A percentile compares a stretch with the other conserved stretches of the same genome.
phyloP scores from a whole-genome alignment of 1,284 basidiomycete genomes.

The Moesziomyces antarcticus region DNA sequence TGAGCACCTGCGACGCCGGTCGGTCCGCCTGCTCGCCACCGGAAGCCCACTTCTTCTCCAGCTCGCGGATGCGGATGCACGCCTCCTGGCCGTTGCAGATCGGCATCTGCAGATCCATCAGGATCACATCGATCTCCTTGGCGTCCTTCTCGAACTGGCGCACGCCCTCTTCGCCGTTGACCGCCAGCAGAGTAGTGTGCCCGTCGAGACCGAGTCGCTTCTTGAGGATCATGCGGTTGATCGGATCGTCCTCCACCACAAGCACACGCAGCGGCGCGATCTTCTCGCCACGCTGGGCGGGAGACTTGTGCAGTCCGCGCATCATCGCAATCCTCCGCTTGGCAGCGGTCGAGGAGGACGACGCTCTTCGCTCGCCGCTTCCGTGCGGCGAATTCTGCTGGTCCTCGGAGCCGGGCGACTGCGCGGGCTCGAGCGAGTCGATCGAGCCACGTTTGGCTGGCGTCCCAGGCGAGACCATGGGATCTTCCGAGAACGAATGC shows the following conservation, averaged over 20 bases:
- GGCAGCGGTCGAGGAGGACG: slow-evolving; percentile 29
- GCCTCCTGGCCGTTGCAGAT: slow-evolving; percentile 82
- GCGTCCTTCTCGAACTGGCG: slow-evolving; percentile 75
- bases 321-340: slow-evolving; percentile 38
- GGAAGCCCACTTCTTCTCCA: slow-evolving; percentile 35
- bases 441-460: slow-evolving; percentile 6
- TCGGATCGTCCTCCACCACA: slow-evolving; percentile 74
- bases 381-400: slow-evolving; percentile 1
- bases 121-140: slow-evolving; percentile 76
- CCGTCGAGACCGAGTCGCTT: slow-evolving; percentile 78
- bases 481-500: slow-evolving; percentile 1
- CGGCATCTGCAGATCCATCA: slow-evolving; percentile 91
- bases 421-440: background rate
- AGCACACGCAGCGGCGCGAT: slow-evolving; percentile 54
- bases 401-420: slow-evolving; percentile 26
- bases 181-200: slow-evolving; percentile 76
- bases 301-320: slow-evolving; percentile 35
- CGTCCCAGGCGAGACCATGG: slow-evolving; percentile 5
- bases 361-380: slow-evolving; percentile 20
- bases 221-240: slow-evolving; percentile 79
- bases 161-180: slow-evolving; percentile 82
- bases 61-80: slow-evolving; percentile 73
- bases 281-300: slow-evolving; percentile 15
- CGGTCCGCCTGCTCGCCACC: slow-evolving; percentile 37
- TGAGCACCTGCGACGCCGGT: slow-evolving; percentile 71